Conservation (phyloP, 345 rosid genomes). For the Aquilaria malaccensis region DNA sequence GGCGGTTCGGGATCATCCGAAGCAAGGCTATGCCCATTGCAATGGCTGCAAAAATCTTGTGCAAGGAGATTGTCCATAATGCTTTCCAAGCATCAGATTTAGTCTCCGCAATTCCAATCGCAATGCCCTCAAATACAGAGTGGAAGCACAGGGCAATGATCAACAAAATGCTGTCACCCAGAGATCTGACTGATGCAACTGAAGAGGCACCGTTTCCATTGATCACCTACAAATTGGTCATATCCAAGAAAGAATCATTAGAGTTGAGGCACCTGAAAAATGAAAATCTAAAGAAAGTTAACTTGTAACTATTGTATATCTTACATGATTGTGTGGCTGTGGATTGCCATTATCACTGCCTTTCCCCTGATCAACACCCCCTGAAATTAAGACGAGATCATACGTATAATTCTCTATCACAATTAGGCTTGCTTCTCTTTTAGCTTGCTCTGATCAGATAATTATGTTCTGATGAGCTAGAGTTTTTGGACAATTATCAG, state of each 20-base stretch:
- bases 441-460: too few relatives aligned
- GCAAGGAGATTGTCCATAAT: constrained; percentile 60
- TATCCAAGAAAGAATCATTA: background rate
- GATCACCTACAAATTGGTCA: constrained; percentile 12
- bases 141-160: constrained; percentile 81
- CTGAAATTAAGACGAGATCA: constrained; percentile 15
- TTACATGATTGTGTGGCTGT: constrained; percentile 16
- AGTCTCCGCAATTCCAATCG: constrained; percentile 62
- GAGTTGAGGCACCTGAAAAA: background rate
- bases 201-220: constrained; percentile 11
- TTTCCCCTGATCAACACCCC: constrained; percentile 18
- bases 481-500: too few relatives aligned
- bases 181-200: constrained; percentile 24
- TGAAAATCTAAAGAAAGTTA: background rate
- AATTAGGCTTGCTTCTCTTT: too few relatives aligned
- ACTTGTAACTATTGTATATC: background rate
- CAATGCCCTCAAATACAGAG: constrained; percentile 83
- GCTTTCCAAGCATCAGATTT: constrained; percentile 71
- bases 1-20: constrained; percentile 65
- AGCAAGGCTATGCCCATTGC: constrained; percentile 90
- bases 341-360: constrained; percentile 8
- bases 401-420: too few relatives aligned
- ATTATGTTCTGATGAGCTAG: too few relatives aligned
- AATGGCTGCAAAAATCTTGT: constrained; percentile 75
- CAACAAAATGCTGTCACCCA: constrained; percentile 68